A percentile compares a stretch with the other conserved stretches of the same genome.
Evolutionary conservation across 208 protist species (phyloP).

Genomic region (Herpetomonas samuelpessoai): DNA sequence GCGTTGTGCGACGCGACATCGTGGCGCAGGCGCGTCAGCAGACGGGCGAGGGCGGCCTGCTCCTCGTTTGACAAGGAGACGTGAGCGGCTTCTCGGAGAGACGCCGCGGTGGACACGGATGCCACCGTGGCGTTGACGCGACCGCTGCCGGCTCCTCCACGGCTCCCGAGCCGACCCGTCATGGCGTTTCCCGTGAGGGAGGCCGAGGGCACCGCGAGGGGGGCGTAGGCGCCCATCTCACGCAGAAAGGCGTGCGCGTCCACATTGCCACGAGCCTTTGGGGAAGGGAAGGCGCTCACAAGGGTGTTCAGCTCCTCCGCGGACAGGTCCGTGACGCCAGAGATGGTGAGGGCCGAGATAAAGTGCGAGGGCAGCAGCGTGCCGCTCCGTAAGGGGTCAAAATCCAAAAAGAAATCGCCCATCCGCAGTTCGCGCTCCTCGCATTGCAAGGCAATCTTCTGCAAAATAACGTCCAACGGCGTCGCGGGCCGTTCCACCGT

Average conservation of each 20-base stretch:
- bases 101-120: neutral
- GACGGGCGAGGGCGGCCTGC: constrained; percentile 13
- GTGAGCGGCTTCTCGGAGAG: neutral
- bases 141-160: neutral
- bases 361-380: constrained; percentile 53
- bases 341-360: constrained; percentile 60
- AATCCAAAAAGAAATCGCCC: constrained; percentile 74
- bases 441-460: constrained; percentile 52
- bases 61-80: constrained; percentile 10
- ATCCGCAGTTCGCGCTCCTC: constrained; percentile 55
- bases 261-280: constrained; percentile 22
- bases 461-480: constrained; percentile 36
- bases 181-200: neutral
- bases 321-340: constrained; percentile 41
- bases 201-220: constrained; percentile 1
- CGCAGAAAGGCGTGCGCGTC: constrained; percentile 36
- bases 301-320: constrained; percentile 45
- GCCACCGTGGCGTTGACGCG: neutral
- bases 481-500: constrained; percentile 20
- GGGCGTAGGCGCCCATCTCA: constrained; percentile 35
- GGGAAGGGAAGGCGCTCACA: constrained; percentile 32
- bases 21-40: constrained; percentile 52
- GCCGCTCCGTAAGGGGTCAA: constrained; percentile 76
- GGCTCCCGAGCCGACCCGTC: neutral
- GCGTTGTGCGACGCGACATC: constrained; percentile 61